Evolutionary conservation across 1,139 yeast species (phyloP).

Genomic region (Sugiyamaella paludigena): DNA sequence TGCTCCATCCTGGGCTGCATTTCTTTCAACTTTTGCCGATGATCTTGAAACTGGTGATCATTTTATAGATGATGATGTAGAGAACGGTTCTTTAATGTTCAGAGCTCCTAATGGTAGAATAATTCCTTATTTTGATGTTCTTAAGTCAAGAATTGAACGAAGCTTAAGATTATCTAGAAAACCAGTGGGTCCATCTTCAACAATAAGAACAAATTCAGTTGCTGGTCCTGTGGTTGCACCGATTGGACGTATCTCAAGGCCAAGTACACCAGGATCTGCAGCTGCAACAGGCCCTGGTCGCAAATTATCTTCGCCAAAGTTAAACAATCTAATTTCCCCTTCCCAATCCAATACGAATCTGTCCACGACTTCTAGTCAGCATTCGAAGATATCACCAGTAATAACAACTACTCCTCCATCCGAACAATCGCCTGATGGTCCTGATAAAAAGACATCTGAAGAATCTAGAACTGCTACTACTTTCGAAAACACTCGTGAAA

Average conservation of each 20-base stretch:
- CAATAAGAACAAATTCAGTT: slow-evolving; percentile 10
- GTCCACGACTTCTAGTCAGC: too few species aligned
- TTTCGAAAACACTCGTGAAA: not conserved
- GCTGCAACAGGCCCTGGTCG: slow-evolving; percentile 10
- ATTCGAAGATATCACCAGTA: not conserved
- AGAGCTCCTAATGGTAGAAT: slow-evolving; percentile 50
- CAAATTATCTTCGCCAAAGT: slow-evolving; percentile 16
- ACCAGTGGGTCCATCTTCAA: slow-evolving; percentile 7
- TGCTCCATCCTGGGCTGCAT: slow-evolving; percentile 84
- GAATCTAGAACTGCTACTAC: not conserved
- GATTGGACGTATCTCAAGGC: slow-evolving; percentile 12
- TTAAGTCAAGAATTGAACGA: slow-evolving; percentile 47
- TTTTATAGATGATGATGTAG: slow-evolving; percentile 64
- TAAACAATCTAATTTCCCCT: slow-evolving; percentile 21
- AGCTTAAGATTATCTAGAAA: slow-evolving; percentile 24
- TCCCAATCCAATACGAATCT: slow-evolving; percentile 26
- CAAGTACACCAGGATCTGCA: slow-evolving; percentile 9
- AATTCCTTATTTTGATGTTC: slow-evolving; percentile 60
- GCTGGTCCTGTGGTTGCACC: slow-evolving; percentile 13
- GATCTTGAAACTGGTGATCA: slow-evolving; percentile 79
- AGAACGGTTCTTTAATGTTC: slow-evolving; percentile 59
- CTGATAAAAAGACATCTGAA: not conserved
- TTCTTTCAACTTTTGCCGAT: slow-evolving; percentile 73
- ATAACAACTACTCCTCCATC: slow-evolving; percentile 1
- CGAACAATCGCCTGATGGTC: not conserved